These are phyloP conservation scores for Sphagnum tenellum DNA, from an alignment of 225 moss, liverwort and hornwort genomes.

Conservation along the genomic window DNA sequence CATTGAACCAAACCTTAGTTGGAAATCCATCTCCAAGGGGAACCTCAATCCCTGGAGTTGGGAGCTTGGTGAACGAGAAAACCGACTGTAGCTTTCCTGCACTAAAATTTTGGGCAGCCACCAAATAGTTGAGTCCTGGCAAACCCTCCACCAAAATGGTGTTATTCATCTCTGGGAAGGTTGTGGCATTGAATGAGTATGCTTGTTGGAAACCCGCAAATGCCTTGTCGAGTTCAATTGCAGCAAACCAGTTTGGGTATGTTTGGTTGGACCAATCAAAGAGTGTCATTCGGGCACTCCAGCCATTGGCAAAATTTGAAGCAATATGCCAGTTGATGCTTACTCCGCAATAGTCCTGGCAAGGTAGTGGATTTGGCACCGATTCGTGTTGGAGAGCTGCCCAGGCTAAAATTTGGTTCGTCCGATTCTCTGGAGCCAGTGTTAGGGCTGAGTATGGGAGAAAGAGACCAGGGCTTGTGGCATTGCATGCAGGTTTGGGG, in stretches of 20 bases:
- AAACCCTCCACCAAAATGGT: slow-evolving; percentile 27
- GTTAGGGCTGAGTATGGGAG: slow-evolving; percentile 66
- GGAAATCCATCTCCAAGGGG: slow-evolving; percentile 53
- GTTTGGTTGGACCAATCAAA: slow-evolving; percentile 62
- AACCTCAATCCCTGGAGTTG: slow-evolving; percentile 25
- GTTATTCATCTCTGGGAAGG: slow-evolving; percentile 31
- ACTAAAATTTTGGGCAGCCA: slow-evolving; percentile 31
- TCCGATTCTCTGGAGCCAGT: slow-evolving; percentile 65
- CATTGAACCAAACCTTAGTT: slow-evolving; percentile 63
- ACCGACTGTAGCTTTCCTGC: slow-evolving; percentile 55
- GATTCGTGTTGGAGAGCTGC: slow-evolving; percentile 34
- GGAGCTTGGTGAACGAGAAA: slow-evolving; percentile 36
- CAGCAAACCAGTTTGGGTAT: slow-evolving; percentile 57
- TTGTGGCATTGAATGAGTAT: slow-evolving; percentile 75
- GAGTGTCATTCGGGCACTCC: slow-evolving; percentile 69
- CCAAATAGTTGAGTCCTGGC: slow-evolving; percentile 30
- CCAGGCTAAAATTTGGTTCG: slow-evolving; percentile 33
- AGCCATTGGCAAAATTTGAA: slow-evolving; percentile 66
- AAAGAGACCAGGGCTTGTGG: slow-evolving; percentile 45
- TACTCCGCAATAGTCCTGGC: slow-evolving; percentile 74
- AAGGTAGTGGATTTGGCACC: slow-evolving; percentile 51
- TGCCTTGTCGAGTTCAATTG: slow-evolving; percentile 46
- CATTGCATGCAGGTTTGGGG: slow-evolving; percentile 20
- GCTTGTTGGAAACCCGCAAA: slow-evolving; percentile 38
- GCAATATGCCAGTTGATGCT: slow-evolving; percentile 89